Evolutionary conservation across 1,139 yeast genomes (phyloP).

Genomic region (Pichia sp.): DNA sequence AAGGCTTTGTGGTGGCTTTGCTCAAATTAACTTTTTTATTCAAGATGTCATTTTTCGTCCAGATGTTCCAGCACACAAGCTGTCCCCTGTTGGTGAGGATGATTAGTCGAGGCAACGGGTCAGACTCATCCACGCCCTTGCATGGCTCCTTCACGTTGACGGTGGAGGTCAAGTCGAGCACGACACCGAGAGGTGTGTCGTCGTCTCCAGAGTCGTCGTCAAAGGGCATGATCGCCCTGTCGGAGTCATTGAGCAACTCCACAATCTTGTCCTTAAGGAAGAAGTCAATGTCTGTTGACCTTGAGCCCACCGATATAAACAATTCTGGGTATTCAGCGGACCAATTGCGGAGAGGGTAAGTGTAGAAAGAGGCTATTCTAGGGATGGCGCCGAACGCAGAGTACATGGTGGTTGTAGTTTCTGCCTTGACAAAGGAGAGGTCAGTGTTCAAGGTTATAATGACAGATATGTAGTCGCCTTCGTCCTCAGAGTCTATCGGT

Average conservation of each 20-base stretch:
- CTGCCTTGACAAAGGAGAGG: slow-evolving; percentile 5
- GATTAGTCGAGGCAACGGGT: slow-evolving; percentile 61
- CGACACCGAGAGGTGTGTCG: slow-evolving; percentile 66
- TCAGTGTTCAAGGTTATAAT: slow-evolving; percentile 5
- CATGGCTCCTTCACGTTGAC: slow-evolving; percentile 51
- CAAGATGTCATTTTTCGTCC: slow-evolving; percentile 47
- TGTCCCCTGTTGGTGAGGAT: slow-evolving; percentile 60
- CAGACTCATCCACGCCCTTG: slow-evolving; percentile 52
- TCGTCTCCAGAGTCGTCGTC: slow-evolving; percentile 62
- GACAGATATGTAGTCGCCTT: slow-evolving; percentile 12
- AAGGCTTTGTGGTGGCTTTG: slow-evolving; percentile 13
- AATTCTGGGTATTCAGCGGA: slow-evolving; percentile 34
- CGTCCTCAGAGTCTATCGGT: slow-evolving; percentile 4
- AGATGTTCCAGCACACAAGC: slow-evolving; percentile 62
- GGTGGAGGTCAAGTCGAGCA: slow-evolving; percentile 50
- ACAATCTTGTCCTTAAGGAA: slow-evolving; percentile 35
- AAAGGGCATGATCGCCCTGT: slow-evolving; percentile 69
- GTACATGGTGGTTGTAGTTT: slow-evolving; percentile 26
- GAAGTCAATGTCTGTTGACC: slow-evolving; percentile 58
- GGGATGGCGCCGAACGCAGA: slow-evolving; percentile 51
- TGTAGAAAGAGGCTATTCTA: slow-evolving; percentile 49
- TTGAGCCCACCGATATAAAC: slow-evolving; percentile 52
- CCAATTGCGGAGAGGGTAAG: slow-evolving; percentile 44
- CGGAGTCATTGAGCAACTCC: slow-evolving; percentile 58
- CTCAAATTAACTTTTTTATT: slow-evolving; percentile 25